phyloP scores from a whole-genome alignment of 108 stramenopile genomes.

The Pinguiococcus pyrenoidosus region DNA sequence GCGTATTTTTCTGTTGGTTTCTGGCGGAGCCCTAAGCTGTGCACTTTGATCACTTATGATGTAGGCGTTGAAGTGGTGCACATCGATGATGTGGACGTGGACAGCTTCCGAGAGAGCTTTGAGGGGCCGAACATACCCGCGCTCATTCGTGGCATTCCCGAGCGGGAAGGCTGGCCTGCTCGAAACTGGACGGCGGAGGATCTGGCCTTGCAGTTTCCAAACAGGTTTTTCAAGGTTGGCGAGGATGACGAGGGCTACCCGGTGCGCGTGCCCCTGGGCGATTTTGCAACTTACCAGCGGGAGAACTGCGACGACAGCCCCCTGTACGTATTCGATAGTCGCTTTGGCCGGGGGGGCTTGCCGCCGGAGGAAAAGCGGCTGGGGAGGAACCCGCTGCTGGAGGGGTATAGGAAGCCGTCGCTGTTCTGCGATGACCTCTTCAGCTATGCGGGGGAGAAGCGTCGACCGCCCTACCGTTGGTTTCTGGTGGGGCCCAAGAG shows the following conservation, averaged over 20 bases:
- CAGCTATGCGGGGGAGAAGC: slow-evolving; percentile 62
- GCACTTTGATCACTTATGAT: too few relatives aligned
- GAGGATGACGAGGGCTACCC: slow-evolving; percentile 86
- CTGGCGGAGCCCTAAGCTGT: too few relatives aligned
- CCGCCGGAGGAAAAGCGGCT: too few relatives aligned
- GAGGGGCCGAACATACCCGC: slow-evolving; percentile 30
- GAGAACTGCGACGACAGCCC: slow-evolving; percentile 73
- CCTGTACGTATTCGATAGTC: slow-evolving; percentile 89
- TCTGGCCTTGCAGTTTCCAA: slow-evolving; percentile 14
- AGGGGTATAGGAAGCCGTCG: slow-evolving; percentile 64
- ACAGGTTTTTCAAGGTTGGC: slow-evolving; percentile 90
- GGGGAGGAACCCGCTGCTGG: slow-evolving; percentile 42
- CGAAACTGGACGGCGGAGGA: slow-evolving; percentile 21
- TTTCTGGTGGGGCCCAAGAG: slow-evolving; percentile 79
- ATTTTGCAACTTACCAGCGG: slow-evolving; percentile 68
- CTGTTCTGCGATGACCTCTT: slow-evolving; percentile 91
- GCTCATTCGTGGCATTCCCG: slow-evolving; percentile 35
- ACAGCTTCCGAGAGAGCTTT: slow-evolving; percentile 27
- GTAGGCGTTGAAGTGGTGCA: slow-evolving; percentile 13
- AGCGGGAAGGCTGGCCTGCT: slow-evolving; percentile 32
- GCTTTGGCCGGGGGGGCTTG: too few relatives aligned
- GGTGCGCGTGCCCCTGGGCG: slow-evolving; percentile 54
- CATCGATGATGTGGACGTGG: slow-evolving; percentile 14
- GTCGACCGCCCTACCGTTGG: slow-evolving; percentile 95
- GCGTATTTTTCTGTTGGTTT: too few relatives aligned